Evolutionary conservation across 495 filamentous ascomycete species (phyloP), one percentile per base, ranked within the genome.

Genomic region (Penicillium turbatum): DNA sequence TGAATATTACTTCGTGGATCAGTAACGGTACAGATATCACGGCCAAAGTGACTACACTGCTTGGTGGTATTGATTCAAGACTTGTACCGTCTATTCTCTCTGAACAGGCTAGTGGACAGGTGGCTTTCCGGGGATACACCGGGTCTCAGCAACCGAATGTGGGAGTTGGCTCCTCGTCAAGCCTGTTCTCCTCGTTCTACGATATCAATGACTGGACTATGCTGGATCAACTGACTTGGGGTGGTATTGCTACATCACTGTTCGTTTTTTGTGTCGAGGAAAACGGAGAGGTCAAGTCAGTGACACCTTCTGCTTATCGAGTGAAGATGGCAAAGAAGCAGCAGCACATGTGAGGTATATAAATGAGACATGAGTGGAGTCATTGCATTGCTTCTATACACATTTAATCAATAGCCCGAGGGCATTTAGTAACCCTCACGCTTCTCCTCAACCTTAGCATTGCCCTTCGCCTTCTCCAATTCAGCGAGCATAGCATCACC

Each of bases 1-100:
- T 82, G 1, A 60, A 64, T 10, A 63, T 83, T 19, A 55, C 62
- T 1, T 49, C 62, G 21, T 82, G 76, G 75, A 65, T 79, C 38
- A 75, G 69, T 61, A 80, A 82, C 56, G 69, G 76, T 21, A 79
- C 74, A n/a, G 56, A 59, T 29, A 26, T 54, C 21, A 54, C 34
- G 5, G 65, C 76, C 46, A 61, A 78, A 44, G 47, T 73, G 19
- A 59, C 63, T 45, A 51, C 66, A 13, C 60, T 63, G 0, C 59
- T 71, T 6, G 24, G 40, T 17, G 24, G 37, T 36, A 2, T 36
- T 6, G 19, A 44, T 27, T 19, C 51, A 43, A 32, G 69, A 34
- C 56, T 72, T n/a, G 48, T 67, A 24, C 69, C 70, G n/a, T 60
- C 67, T 10, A 63, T 67, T 31, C 16, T 34, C 1, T 53, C 63